Percentiles rank a stretch among this genome's conserved stretches.
Conservation (phyloP, 176 grass and related monocot species). For the Secale cereale region DNA sequence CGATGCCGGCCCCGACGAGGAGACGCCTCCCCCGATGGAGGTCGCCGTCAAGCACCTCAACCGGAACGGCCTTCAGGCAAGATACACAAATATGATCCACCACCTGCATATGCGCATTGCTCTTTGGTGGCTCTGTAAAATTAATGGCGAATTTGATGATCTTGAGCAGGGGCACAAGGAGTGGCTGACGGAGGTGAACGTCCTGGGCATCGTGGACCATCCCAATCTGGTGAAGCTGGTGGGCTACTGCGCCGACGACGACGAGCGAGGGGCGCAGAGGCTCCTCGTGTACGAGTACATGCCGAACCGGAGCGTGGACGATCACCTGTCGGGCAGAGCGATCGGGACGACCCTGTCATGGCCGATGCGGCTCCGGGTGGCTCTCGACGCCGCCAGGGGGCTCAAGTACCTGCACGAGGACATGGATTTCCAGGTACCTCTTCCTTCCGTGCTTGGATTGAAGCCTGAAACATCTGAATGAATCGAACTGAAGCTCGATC, state of each 20-base stretch:
- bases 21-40: background rate
- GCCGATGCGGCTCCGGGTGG: constrained; percentile 41
- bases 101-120: no score
- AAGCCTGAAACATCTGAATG: background rate
- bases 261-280: constrained; percentile 45
- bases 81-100: background rate
- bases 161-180: constrained; percentile 64
- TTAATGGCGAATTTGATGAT: background rate
- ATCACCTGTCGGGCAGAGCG: constrained; percentile 29
- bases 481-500: background rate
- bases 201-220: constrained; percentile 66
- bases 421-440: constrained; percentile 55
- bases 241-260: constrained; percentile 49
- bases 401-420: constrained; percentile 50
- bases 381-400: constrained; percentile 41
- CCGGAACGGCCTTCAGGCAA: constrained; percentile 68
- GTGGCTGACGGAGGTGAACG: constrained; percentile 75
- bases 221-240: constrained; percentile 70
- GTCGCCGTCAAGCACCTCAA: constrained; percentile 69
- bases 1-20: constrained; percentile 1
- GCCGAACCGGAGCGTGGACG: constrained; percentile 46
- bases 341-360: constrained; percentile 37
- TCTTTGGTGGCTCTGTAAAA: background rate
- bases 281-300: constrained; percentile 50
- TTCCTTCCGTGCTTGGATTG: background rate